phyloP scores from a whole-genome alignment of 2,329 filamentous ascomycete genomes.

The Tolypocladium inflatum region DNA sequence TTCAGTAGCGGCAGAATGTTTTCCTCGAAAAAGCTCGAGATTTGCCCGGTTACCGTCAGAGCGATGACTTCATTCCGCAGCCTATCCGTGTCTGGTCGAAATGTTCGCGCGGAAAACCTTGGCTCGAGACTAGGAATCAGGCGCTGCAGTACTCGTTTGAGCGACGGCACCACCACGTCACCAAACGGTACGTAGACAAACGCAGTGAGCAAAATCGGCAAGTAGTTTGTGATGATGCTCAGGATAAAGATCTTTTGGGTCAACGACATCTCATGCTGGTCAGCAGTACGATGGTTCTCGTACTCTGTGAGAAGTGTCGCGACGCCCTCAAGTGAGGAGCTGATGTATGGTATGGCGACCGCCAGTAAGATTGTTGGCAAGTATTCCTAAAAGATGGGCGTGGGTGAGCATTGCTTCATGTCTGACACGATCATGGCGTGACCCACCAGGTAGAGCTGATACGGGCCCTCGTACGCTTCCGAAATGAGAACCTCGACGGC shows the following conservation, averaged over 20 bases:
- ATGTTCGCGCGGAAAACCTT: slow-evolving; percentile 44
- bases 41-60: slow-evolving; percentile 62
- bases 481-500: slow-evolving; percentile 68
- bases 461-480: slow-evolving; percentile 61
- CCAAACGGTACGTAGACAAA: slow-evolving; percentile 75
- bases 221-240: slow-evolving; percentile 73
- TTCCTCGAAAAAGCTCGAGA: slow-evolving; percentile 64
- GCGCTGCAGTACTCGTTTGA: slow-evolving; percentile 49
- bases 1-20: slow-evolving; percentile 61
- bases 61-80: slow-evolving; percentile 67
- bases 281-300: slow-evolving; percentile 67
- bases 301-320: slow-evolving; percentile 57
- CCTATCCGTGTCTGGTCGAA: slow-evolving; percentile 55
- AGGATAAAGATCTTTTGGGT: slow-evolving; percentile 69
- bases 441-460: slow-evolving; percentile 54
- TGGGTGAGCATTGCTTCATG: neutral
- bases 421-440: too few species aligned
- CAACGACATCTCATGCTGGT: slow-evolving; percentile 57
- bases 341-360: slow-evolving; percentile 55
- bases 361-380: slow-evolving; percentile 64
- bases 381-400: slow-evolving; percentile 45
- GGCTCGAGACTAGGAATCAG: slow-evolving; percentile 32
- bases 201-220: slow-evolving; percentile 65
- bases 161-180: slow-evolving; percentile 54
- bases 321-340: slow-evolving; percentile 49